Conservation (phyloP, 2,329 filamentous ascomycete species). For the Hymenoscyphus scutula region DNA sequence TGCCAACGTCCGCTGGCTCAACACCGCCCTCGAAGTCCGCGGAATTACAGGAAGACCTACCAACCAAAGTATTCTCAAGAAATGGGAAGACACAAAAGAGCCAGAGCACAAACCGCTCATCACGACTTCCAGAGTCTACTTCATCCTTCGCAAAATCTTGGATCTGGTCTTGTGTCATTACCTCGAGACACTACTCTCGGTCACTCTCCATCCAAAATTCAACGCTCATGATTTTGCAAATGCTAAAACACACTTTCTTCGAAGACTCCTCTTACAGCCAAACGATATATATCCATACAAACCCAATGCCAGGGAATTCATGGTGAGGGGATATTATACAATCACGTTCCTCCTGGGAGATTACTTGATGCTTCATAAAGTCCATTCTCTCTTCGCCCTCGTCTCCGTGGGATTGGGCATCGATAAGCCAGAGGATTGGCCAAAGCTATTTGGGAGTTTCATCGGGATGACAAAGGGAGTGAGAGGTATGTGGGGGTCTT, state of each 20-base stretch:
- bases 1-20: neutral
- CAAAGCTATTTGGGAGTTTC: neutral
- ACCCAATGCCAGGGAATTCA: neutral
- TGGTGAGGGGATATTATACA: neutral
- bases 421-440: neutral
- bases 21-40: neutral
- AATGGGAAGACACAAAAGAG: neutral
- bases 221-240: neutral
- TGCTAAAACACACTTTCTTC: neutral
- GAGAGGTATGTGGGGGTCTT: neutral
- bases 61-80: neutral
- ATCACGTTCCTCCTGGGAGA: neutral
- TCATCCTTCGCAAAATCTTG: neutral
- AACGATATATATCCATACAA: neutral
- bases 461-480: neutral
- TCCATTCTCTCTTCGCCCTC: neutral
- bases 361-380: neutral
- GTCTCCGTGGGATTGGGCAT: neutral
- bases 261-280: neutral
- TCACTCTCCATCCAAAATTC: neutral
- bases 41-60: neutral
- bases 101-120: neutral
- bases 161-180: neutral
- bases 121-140: neutral
- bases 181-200: neutral